Conservation (phyloP, 495 filamentous ascomycete species). For the Penicillium bovifimosum region DNA sequence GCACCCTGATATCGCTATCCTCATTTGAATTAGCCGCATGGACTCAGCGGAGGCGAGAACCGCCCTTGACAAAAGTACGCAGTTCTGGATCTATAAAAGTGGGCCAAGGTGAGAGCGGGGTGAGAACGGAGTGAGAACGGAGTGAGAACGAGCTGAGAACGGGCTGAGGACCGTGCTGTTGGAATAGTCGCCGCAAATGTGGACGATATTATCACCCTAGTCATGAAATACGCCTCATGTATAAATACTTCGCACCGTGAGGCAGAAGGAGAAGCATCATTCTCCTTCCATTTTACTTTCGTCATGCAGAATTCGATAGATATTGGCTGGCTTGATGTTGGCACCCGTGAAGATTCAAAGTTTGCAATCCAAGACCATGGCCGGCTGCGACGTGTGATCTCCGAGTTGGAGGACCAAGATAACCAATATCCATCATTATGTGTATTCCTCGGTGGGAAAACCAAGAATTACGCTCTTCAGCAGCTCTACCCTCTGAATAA, state of each 20-base stretch:
- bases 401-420: constrained; percentile 9
- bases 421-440: constrained; percentile 15
- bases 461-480: constrained; percentile 14
- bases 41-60: neutral
- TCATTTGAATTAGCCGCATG: neutral
- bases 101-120: neutral
- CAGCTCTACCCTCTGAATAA: constrained; percentile 19
- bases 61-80: neutral
- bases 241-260: neutral
- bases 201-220: too few relatives aligned
- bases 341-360: constrained; percentile 7
- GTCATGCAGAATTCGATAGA: constrained; percentile 7
- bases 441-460: constrained; percentile 14
- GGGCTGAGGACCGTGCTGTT: too few relatives aligned
- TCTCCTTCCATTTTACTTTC: neutral
- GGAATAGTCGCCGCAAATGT: too few relatives aligned
- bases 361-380: constrained; percentile 14
- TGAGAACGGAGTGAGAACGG: neutral
- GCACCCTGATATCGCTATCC: neutral
- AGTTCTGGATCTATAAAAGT: neutral
- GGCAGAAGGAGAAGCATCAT: neutral
- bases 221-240: neutral
- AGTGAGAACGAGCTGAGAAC: too few relatives aligned
- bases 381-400: constrained; percentile 8
- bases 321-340: constrained; percentile 19